phyloP scores from a whole-genome alignment of 2,329 filamentous ascomycete genomes.

The Nannizziopsis barbatae region DNA sequence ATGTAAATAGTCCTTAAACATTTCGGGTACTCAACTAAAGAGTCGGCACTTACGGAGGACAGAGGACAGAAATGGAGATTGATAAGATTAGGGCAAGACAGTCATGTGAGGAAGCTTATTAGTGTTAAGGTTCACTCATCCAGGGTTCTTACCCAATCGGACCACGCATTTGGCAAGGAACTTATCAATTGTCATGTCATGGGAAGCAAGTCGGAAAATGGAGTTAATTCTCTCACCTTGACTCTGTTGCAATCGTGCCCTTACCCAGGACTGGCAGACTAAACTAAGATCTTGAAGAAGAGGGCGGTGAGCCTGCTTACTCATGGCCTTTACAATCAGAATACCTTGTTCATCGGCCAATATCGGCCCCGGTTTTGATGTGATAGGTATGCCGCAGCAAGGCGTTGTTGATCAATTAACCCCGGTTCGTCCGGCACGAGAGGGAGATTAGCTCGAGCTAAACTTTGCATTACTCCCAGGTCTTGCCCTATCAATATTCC shows the following conservation, averaged over 20 bases:
- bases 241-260: no score
- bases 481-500: slow-evolving; percentile 83
- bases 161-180: not conserved
- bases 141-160: slow-evolving; percentile 2
- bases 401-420: not conserved
- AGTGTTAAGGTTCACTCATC: not conserved
- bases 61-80: not conserved
- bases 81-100: not conserved
- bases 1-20: no score
- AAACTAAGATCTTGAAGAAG: no score
- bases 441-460: not conserved
- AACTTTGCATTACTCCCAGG: slow-evolving; percentile 34
- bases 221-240: no score
- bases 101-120: not conserved
- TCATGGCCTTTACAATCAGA: slow-evolving; percentile 50
- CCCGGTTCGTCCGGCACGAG: not conserved
- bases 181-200: not conserved
- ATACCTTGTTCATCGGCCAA: slow-evolving; percentile 94
- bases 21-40: no score
- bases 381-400: slow-evolving; percentile 48
- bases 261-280: no score
- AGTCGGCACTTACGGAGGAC: no score
- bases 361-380: slow-evolving; percentile 95
- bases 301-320: no score
- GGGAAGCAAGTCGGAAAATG: no score